These are phyloP conservation scores for Podospora comata DNA, from an alignment of 495 filamentous ascomycete genomes.

Conservation along the genomic window DNA sequence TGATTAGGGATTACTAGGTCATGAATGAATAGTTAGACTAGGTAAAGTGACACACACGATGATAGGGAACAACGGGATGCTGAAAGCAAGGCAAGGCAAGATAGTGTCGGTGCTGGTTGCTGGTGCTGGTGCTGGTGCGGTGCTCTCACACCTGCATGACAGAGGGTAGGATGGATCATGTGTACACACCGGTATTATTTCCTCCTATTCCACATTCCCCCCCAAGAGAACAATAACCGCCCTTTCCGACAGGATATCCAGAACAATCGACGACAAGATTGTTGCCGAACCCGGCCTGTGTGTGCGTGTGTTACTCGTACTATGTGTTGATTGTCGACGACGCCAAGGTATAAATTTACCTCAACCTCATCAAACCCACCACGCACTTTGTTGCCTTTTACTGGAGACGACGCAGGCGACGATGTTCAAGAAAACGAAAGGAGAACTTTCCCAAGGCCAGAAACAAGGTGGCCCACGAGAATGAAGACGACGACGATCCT, in stretches of 20 bases:
- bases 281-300: background rate
- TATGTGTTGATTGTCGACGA: background rate
- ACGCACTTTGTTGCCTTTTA: background rate
- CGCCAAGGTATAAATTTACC: background rate
- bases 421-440: background rate
- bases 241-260: background rate
- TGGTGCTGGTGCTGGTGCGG: background rate
- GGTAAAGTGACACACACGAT: background rate
- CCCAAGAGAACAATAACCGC: background rate
- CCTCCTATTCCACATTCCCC: background rate
- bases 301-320: too few species aligned
- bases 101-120: too few species aligned
- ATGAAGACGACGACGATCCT: background rate
- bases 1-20: constrained; percentile 1
- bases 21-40: background rate
- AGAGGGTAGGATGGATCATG: background rate
- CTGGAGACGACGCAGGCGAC: background rate
- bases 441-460: background rate
- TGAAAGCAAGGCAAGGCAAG: background rate
- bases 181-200: background rate
- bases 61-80: too few species aligned
- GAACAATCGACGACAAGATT: background rate
- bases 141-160: background rate
- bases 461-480: background rate
- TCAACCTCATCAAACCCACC: background rate